phyloP scores from a whole-genome alignment of 352 stramenopile genomes.

The Phytopythium vexans region DNA sequence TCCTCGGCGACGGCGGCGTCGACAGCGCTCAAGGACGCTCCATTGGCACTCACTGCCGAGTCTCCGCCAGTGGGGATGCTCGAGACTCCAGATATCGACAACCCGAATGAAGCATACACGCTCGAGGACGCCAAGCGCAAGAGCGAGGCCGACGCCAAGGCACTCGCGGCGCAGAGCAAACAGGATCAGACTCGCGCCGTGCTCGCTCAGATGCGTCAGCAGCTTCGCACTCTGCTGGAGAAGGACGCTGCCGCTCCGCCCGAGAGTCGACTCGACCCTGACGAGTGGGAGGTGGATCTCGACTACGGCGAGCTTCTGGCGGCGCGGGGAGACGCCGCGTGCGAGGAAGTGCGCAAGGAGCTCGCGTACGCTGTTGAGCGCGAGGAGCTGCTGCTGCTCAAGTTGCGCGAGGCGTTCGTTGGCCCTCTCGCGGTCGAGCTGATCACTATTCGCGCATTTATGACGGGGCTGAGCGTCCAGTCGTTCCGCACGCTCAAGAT shows the following conservation, averaged over 20 bases:
- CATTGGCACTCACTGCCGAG: too few relatives aligned
- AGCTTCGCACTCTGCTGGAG: slow-evolving; percentile 71
- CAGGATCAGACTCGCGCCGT: slow-evolving; percentile 85
- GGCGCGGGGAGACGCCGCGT: slow-evolving; percentile 63
- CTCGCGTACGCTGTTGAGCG: slow-evolving; percentile 77
- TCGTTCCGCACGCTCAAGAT: slow-evolving; percentile 85
- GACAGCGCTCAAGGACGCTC: slow-evolving; percentile 5
- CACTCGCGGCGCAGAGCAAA: slow-evolving; percentile 63
- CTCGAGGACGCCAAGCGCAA: slow-evolving; percentile 92
- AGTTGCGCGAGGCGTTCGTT: slow-evolving; percentile 81
- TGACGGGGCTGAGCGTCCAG: slow-evolving; percentile 62
- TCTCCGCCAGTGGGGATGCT: slow-evolving; percentile 20
- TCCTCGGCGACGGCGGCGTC: slow-evolving; percentile 8
- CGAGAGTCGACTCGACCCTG: slow-evolving; percentile 53
- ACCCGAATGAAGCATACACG: slow-evolving; percentile 79
- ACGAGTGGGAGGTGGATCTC: slow-evolving; percentile 88
- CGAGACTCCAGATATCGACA: slow-evolving; percentile 68
- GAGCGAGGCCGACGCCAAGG: slow-evolving; percentile 81
- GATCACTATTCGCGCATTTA: slow-evolving; percentile 66
- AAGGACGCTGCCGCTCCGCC: slow-evolving; percentile 48
- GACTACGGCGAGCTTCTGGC: slow-evolving; percentile 79
- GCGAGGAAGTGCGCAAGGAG: slow-evolving; percentile 87
- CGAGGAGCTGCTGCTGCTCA: slow-evolving; percentile 79
- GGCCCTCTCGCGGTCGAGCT: slow-evolving; percentile 70
- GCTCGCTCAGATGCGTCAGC: slow-evolving; percentile 77